These are phyloP conservation scores for Solanum dulcamara DNA, from an alignment of 257 asterid genomes.

Conservation along the genomic window DNA sequence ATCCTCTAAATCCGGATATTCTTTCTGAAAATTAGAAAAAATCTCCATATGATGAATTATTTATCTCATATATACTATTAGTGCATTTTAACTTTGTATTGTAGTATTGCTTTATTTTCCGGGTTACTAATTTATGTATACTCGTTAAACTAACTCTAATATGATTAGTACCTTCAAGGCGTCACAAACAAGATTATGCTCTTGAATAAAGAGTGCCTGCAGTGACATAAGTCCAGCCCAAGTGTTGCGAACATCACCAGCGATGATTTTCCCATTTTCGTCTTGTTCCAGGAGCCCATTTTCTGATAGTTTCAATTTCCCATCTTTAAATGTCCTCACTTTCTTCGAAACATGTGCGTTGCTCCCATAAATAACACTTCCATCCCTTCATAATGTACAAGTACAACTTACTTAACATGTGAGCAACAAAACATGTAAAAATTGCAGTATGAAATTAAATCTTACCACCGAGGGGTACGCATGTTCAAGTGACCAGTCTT, in stretches of 20 bases:
- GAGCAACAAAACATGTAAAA: neutral
- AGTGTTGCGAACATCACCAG: conserved; percentile 50
- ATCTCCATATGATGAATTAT: no score
- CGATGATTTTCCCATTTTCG: conserved; percentile 19
- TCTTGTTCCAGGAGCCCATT: conserved; percentile 39
- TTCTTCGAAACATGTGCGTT: conserved; percentile 9
- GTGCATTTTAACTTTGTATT: no score
- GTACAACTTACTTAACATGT: neutral
- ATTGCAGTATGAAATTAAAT: neutral
- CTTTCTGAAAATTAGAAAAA: conserved; percentile 18
- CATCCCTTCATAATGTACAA: conserved; percentile 44
- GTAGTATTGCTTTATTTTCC: no score
- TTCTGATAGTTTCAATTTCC: conserved; percentile 40
- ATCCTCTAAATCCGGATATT: conserved; percentile 26
- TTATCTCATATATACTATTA: neutral
- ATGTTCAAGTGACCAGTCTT: conserved; percentile 32
- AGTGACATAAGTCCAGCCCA: conserved; percentile 54
- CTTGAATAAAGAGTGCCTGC: conserved; percentile 50
- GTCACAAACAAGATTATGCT: conserved; percentile 55
- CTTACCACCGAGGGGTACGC: conserved; percentile 60
- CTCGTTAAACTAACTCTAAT: neutral
- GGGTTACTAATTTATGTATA: no score
- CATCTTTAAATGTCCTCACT: conserved; percentile 38
- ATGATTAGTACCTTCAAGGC: conserved; percentile 24
- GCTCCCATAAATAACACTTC: conserved; percentile 50